Evolutionary conservation across 805 yeast genomes (phyloP), one percentile per base, ranked within the genome.

Genomic region (Nakazawaea sp.): DNA sequence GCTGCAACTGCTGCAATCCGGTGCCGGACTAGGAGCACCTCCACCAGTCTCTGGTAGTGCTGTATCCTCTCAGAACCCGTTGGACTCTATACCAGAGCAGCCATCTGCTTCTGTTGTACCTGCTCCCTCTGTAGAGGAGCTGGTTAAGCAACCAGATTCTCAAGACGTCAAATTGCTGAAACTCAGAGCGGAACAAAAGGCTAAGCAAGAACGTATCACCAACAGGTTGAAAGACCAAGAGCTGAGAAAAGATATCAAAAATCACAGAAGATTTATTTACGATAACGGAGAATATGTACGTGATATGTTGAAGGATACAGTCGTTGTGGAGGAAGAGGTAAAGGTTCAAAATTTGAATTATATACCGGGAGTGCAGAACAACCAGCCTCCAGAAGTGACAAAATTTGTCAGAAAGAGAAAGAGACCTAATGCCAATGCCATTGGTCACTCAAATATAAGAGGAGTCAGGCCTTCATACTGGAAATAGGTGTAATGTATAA

Each of bases 401-500:
- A 73, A 69, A 45, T 55, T 64, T 5, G 61, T 65, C 17, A 64
- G 65, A 7, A 65, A 68, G 16, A 63, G 59, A 43, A 59, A 69
- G 43, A 54, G 49, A 32, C 72, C 77, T 2, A 72, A 70, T 50
- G 68, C 75, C 8, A 73, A 73, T 45, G 59, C 65, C 34, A 30
- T 68, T 10, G 71, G 68, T 0, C 55, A 66, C 44, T 58, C 68
- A 2, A 72, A 70, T 44, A 62, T 72, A 13, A 54, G 58, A 36
- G 63, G 66, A 8, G 55, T 59, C 26, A 67, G 58, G 42, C 74
- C 78, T 8, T 67, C 72, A 1, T 73, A 68, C 45, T 35, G 32
- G 36, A 35, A 6, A 18, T 38, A 18, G n/a, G n/a, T n/a, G n/a
- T n/a, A n/a, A n/a, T n/a, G n/a, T n/a, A n/a, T n/a, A n/a, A n/a